These are phyloP conservation scores for Monascus purpureus DNA, from an alignment of 495 filamentous ascomycete species.

Conservation along the genomic window DNA sequence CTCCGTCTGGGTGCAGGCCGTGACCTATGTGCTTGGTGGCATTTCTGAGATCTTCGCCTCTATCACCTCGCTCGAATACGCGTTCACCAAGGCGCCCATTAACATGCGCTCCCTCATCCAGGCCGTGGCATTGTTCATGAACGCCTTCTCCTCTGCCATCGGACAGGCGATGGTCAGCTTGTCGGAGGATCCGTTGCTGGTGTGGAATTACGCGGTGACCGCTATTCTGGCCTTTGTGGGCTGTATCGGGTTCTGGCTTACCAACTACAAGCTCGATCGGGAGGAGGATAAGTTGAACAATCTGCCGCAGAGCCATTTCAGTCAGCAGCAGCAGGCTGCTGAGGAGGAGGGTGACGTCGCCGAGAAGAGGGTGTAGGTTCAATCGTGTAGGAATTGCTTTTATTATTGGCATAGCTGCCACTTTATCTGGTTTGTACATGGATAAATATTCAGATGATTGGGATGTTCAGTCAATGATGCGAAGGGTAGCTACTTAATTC, in stretches of 20 bases:
- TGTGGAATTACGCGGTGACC: conserved; percentile 31
- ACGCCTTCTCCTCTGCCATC: conserved; percentile 37
- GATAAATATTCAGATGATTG: too few relatives aligned
- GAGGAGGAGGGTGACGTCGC: too few relatives aligned
- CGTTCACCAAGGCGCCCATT: conserved; percentile 53
- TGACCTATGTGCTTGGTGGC: conserved; percentile 41
- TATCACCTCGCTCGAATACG: conserved; percentile 45
- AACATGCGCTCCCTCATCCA: conserved; percentile 53
- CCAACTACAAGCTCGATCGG: conserved; percentile 33
- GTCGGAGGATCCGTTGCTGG: conserved; percentile 42
- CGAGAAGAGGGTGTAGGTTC: too few relatives aligned
- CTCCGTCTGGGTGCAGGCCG: conserved; percentile 41
- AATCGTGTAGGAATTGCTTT: too few relatives aligned
- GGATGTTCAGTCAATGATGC: too few relatives aligned
- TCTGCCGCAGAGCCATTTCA: background rate
- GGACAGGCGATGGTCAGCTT: conserved; percentile 43
- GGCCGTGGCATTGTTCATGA: conserved; percentile 29
- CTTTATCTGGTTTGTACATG: too few relatives aligned
- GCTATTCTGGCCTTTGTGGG: conserved; percentile 35
- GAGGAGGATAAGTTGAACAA: conserved; percentile 32
- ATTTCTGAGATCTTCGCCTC: conserved; percentile 45
- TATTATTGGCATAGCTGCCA: too few relatives aligned
- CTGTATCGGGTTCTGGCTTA: conserved; percentile 39
- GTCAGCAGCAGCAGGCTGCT: too few relatives aligned
- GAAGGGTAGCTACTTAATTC: too few relatives aligned